These are phyloP conservation scores for Hypoxylon sp. DNA, from an alignment of 2,329 filamentous ascomycete species.

Conservation along the genomic window DNA sequence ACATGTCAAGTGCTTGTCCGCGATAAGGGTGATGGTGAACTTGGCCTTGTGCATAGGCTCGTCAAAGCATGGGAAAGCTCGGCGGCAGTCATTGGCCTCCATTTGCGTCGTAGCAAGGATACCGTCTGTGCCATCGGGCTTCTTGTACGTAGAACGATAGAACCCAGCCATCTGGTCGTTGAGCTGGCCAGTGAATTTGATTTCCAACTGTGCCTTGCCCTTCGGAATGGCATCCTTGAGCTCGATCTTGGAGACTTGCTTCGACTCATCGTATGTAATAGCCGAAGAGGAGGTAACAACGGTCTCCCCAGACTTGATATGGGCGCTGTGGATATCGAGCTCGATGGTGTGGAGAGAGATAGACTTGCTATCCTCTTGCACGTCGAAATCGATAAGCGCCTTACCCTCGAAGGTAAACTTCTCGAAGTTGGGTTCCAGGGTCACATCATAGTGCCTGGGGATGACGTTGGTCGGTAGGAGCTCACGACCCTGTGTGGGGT, in stretches of 20 bases:
- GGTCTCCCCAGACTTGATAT: slow-evolving; percentile 73
- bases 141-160: slow-evolving; percentile 95
- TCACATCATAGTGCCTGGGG: slow-evolving; percentile 92
- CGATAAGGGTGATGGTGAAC: slow-evolving; percentile 91
- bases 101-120: slow-evolving; percentile 94
- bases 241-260: slow-evolving; percentile 84
- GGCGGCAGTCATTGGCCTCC: slow-evolving; percentile 93
- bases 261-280: slow-evolving; percentile 81
- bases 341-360: slow-evolving; percentile 92
- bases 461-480: slow-evolving; percentile 93
- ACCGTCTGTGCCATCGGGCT: slow-evolving; percentile 80
- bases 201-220: slow-evolving; percentile 82
- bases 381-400: slow-evolving; percentile 88
- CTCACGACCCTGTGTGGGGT: slow-evolving; percentile 74
- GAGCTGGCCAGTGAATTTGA: slow-evolving; percentile 82
- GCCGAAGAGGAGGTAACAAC: slow-evolving; percentile 73
- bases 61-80: slow-evolving; percentile 96
- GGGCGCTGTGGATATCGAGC: slow-evolving; percentile 83
- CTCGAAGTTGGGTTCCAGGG: slow-evolving; percentile 90
- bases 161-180: slow-evolving; percentile 98
- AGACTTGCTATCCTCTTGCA: slow-evolving; percentile 85
- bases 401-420: slow-evolving; percentile 89
- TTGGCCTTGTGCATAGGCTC: slow-evolving; percentile 94
- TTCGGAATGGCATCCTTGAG: slow-evolving; percentile 81
- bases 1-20: slow-evolving; percentile 91